Conservation (phyloP, 305 asterid species). For the Coffea humblotiana region DNA sequence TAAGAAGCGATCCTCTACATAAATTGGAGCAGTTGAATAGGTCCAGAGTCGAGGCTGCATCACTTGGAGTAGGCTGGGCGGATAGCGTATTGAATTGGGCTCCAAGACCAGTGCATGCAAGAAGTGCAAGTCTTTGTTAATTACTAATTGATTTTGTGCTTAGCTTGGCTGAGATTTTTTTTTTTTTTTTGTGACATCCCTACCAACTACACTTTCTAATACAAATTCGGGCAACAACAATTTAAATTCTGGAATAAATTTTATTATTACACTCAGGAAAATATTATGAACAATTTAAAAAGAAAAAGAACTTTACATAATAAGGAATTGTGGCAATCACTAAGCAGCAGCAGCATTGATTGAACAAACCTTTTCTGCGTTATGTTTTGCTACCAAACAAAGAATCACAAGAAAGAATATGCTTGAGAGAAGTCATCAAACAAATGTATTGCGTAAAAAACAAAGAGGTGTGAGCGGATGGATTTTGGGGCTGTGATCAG, state of each 20-base stretch:
- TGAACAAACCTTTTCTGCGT: neutral
- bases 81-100: no score
- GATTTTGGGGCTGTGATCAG: slow-evolving; percentile 9
- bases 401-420: neutral
- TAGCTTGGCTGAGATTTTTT: neutral
- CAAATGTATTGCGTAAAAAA: neutral
- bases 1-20: no score
- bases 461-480: neutral
- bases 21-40: no score
- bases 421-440: neutral
- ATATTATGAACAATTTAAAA: neutral
- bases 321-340: neutral
- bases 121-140: no score
- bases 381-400: neutral
- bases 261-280: neutral
- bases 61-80: no score
- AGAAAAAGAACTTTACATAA: neutral
- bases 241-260: neutral
- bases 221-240: neutral
- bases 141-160: neutral
- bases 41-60: no score
- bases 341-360: neutral
- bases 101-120: no score
- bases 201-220: neutral
- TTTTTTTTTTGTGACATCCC: neutral